These are phyloP conservation scores for Paralagenidium karlingii DNA, from an alignment of 352 stramenopile species.

Conservation along the genomic window DNA sequence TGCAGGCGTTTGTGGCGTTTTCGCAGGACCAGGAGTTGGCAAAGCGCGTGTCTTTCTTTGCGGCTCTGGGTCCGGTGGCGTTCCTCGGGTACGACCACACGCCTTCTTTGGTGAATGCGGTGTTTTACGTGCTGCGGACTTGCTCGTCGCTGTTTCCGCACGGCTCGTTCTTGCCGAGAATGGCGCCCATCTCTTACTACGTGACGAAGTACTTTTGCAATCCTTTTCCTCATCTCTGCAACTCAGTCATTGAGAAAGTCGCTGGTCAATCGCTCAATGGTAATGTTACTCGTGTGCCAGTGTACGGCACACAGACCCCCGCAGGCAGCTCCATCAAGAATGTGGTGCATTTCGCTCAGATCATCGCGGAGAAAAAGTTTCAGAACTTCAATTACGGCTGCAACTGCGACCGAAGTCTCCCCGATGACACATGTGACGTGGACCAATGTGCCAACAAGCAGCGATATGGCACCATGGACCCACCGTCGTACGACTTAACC, in stretches of 20 bases:
- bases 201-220: conserved; percentile 25
- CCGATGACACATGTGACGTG: conserved; percentile 18
- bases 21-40: conserved; percentile 35
- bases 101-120: no score
- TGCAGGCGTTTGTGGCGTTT: conserved; percentile 49
- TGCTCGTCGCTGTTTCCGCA: no score
- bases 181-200: conserved; percentile 30
- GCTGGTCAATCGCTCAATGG: conserved; percentile 26
- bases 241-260: conserved; percentile 24
- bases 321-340: conserved; percentile 51
- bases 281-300: conserved; percentile 35
- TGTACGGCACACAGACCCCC: conserved; percentile 49
- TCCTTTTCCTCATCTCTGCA: conserved; percentile 22
- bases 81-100: conserved; percentile 24
- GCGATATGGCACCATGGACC: conserved; percentile 28
- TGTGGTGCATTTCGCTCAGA: conserved; percentile 44
- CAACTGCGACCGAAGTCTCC: no score
- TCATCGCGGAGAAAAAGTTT: conserved; percentile 38
- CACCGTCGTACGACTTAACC: conserved; percentile 18
- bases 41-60: conserved; percentile 51
- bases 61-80: conserved; percentile 32
- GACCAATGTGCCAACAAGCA: conserved; percentile 43
- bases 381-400: conserved; percentile 51
- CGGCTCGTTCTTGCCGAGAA: conserved; percentile 36
- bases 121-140: no score